These are phyloP conservation scores for Calamus simplicifolius DNA, from an alignment of 176 grass and related monocot genomes.

Conservation along the genomic window DNA sequence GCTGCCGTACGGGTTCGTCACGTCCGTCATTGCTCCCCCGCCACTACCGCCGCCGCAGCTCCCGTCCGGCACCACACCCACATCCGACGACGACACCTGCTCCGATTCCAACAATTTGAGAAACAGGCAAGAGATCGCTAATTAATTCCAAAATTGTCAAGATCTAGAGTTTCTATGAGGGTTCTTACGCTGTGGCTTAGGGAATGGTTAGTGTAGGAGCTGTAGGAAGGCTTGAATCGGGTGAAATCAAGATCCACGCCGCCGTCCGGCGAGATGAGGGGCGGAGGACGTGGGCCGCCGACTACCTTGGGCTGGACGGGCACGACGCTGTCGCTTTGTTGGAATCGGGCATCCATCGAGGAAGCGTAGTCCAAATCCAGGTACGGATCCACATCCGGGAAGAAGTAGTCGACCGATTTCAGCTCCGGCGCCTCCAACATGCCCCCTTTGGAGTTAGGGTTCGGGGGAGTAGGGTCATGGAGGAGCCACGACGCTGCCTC, in stretches of 20 bases:
- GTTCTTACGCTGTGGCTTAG: slow-evolving; percentile 2
- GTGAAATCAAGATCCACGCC: not conserved
- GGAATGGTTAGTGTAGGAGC: slow-evolving; percentile 3
- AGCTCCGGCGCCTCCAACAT: not conserved
- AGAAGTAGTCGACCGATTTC: not conserved
- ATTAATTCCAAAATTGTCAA: not conserved
- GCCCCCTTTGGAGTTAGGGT: not conserved
- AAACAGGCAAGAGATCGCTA: not conserved
- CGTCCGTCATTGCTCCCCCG: not conserved
- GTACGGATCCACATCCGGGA: slow-evolving; percentile 7
- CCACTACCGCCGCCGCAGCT: not conserved
- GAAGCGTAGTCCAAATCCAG: not conserved
- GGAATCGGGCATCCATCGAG: not conserved
- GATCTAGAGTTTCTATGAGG: not conserved
- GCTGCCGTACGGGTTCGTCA: slow-evolving; percentile 1
- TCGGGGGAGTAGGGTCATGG: not conserved
- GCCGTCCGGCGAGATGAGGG: not conserved
- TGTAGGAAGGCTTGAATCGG: not conserved
- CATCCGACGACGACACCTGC: slow-evolving; percentile 10
- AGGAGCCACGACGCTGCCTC: not conserved
- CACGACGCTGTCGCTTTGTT: slow-evolving; percentile 4
- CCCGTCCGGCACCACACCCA: slow-evolving; percentile 10
- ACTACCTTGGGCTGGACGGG: not conserved
- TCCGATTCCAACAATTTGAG: not conserved
- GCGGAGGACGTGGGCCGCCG: not conserved